Percentiles rank a stretch among this genome's conserved stretches.
These are phyloP conservation scores for Omphalea diandra DNA, from an alignment of 441 rosid species.

Conservation along the genomic window DNA sequence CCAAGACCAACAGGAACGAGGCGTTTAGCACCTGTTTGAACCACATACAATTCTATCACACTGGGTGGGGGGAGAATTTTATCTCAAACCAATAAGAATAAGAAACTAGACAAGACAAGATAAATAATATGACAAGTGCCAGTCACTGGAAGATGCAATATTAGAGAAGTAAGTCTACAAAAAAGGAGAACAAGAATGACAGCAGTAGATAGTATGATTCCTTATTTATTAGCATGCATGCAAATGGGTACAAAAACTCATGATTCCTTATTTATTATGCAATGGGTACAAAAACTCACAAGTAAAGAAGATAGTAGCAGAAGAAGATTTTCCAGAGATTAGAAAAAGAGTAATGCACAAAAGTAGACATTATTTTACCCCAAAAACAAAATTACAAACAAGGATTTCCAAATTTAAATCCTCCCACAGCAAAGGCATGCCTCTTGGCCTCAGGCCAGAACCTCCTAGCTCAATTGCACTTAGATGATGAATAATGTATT, in stretches of 20 bases:
- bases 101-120: not conserved
- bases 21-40: constrained; percentile 64
- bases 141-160: constrained; percentile 5
- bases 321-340: too few relatives aligned
- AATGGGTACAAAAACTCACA: not conserved
- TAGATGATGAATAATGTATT: too few relatives aligned
- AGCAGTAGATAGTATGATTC: not conserved
- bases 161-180: too few relatives aligned
- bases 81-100: not conserved
- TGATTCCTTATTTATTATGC: too few relatives aligned
- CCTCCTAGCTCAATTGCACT: too few relatives aligned
- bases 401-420: not conserved
- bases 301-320: not conserved
- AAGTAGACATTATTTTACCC: not conserved
- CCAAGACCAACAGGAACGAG: constrained; percentile 79
- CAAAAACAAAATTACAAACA: not conserved
- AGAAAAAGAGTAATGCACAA: not conserved
- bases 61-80: not conserved
- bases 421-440: too few relatives aligned
- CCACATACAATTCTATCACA: not conserved
- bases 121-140: not conserved
- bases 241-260: too few relatives aligned
- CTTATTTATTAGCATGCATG: not conserved
- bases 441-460: not conserved
- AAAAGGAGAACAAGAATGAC: not conserved